phyloP scores from a whole-genome alignment of 306 rosid species.

The Acacia melanoxylon region DNA sequence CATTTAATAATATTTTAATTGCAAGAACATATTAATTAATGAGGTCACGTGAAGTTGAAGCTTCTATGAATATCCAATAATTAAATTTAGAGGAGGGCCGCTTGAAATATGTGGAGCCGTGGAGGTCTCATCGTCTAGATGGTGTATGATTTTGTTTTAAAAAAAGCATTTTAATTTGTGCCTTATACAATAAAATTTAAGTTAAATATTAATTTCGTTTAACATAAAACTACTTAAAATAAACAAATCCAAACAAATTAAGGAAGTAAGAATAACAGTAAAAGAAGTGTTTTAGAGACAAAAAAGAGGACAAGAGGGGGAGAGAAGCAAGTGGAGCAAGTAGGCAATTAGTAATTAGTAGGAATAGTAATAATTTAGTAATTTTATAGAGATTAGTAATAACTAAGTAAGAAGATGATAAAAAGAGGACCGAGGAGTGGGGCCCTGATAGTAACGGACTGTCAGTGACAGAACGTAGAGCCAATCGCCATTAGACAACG shows the following conservation, averaged over 20 bases:
- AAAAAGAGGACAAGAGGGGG: neutral
- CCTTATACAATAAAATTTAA: no score
- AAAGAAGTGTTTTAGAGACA: neutral
- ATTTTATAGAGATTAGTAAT: neutral
- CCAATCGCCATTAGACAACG: slow-evolving; percentile 70
- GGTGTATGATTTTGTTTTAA: no score
- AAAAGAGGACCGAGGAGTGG: neutral
- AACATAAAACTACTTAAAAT: no score
- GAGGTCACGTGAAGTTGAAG: neutral
- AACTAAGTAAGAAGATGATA: neutral
- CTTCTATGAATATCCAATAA: no score
- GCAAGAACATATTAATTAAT: neutral
- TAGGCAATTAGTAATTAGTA: neutral
- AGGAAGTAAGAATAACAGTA: neutral
- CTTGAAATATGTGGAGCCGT: no score
- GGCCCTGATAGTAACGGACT: slow-evolving; percentile 14
- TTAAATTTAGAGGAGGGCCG: no score
- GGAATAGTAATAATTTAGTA: neutral
- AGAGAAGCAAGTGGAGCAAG: neutral
- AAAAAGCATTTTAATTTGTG: no score
- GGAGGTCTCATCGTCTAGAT: no score
- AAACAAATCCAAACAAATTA: no score
- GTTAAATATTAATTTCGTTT: no score
- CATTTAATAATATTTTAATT: no score
- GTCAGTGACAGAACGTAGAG: neutral